Conservation (phyloP, 1,284 basidiomycete genomes). For the Veloboletus limbatus region DNA sequence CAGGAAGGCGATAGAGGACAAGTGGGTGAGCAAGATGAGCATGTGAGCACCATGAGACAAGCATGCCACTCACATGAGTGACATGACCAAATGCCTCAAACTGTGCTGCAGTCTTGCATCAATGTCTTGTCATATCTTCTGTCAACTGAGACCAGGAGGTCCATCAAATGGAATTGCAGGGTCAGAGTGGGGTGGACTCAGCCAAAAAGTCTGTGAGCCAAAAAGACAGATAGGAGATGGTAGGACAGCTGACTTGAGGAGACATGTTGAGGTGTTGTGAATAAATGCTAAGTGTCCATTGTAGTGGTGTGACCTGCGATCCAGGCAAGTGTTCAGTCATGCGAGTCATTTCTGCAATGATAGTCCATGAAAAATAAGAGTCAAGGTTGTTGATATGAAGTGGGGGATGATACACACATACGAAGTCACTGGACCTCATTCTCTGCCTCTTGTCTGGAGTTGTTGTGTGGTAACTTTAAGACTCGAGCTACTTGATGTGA, state of each 20-base stretch:
- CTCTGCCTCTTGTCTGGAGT: no score
- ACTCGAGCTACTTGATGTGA: no score
- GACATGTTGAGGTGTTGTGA: conserved; percentile 24
- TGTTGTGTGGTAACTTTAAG: no score
- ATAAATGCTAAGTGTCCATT: conserved; percentile 42
- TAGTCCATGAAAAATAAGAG: conserved; percentile 41
- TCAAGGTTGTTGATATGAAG: no score
- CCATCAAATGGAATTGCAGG: conserved; percentile 27
- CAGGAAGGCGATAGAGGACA: conserved; percentile 39
- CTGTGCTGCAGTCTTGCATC: conserved; percentile 64
- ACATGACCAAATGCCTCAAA: conserved; percentile 47
- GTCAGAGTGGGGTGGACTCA: conserved; percentile 40
- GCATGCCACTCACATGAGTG: conserved; percentile 43
- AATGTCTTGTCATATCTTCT: conserved; percentile 50
- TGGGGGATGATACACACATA: no score
- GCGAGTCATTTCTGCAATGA: conserved; percentile 39
- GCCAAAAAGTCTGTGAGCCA: conserved; percentile 40
- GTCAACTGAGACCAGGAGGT: conserved; percentile 43
- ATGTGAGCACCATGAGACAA: conserved; percentile 51
- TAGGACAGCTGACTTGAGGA: conserved; percentile 26
- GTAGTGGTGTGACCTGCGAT: conserved; percentile 50
- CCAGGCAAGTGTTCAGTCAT: conserved; percentile 53
- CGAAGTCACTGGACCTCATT: no score
- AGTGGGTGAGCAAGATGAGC: conserved; percentile 41
- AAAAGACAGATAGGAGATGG: conserved; percentile 18